Conservation (phyloP, 305 asterid genomes). For the Fraxinus sp. region DNA sequence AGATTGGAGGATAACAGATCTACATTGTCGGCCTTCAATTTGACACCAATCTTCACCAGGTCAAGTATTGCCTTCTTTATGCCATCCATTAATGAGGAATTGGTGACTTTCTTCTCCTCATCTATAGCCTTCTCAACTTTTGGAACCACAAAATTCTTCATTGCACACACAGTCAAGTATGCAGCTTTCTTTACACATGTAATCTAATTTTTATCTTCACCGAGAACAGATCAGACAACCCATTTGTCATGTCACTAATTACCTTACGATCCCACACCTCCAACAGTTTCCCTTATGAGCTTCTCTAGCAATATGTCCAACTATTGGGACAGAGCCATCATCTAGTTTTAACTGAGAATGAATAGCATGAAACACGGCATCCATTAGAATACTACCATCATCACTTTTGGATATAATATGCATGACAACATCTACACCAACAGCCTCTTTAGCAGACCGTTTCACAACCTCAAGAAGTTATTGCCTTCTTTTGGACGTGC, state of each 20-base stretch:
- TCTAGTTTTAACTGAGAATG: slow-evolving; percentile 36
- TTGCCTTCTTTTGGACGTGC: slow-evolving; percentile 56
- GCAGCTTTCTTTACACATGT: slow-evolving; percentile 68
- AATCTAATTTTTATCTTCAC: slow-evolving; percentile 57
- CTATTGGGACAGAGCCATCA: slow-evolving; percentile 25
- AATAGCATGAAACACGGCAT: slow-evolving; percentile 41
- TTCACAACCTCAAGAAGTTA: slow-evolving; percentile 49
- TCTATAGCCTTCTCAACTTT: slow-evolving; percentile 61
- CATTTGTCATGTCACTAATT: slow-evolving; percentile 60
- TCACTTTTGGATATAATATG: slow-evolving; percentile 56
- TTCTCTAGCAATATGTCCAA: slow-evolving; percentile 64
- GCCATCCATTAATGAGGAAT: slow-evolving; percentile 60
- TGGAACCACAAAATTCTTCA: slow-evolving; percentile 74
- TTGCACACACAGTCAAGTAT: slow-evolving; percentile 52
- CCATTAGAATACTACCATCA: slow-evolving; percentile 54
- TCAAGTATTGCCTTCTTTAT: slow-evolving; percentile 70
- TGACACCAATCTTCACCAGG: slow-evolving; percentile 56
- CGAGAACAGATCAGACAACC: slow-evolving; percentile 60
- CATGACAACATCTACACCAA: slow-evolving; percentile 45
- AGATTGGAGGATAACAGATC: slow-evolving; percentile 80
- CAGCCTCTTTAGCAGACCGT: slow-evolving; percentile 47
- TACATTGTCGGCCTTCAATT: slow-evolving; percentile 69
- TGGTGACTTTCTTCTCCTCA: slow-evolving; percentile 66
- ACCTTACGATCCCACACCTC: slow-evolving; percentile 60
- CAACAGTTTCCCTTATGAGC: slow-evolving; percentile 56